Conservation (phyloP, 2,329 filamentous ascomycete species). For the Didymella arachidicola region DNA sequence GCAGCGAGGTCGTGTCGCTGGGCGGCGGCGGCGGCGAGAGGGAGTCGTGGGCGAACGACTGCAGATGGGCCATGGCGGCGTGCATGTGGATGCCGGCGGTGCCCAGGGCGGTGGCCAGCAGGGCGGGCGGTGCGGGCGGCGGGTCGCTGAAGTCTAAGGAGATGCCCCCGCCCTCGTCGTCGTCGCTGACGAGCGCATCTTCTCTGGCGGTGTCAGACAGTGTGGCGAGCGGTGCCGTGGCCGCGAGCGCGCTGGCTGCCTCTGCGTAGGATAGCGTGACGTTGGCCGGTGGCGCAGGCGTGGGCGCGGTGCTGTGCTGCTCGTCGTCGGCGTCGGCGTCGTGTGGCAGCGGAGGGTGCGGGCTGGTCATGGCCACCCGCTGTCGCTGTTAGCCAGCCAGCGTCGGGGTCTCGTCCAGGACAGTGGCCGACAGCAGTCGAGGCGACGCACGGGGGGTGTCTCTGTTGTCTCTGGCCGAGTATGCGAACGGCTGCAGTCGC, state of each 20-base stretch:
- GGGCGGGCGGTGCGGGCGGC: constrained; percentile 15
- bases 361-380: constrained; percentile 40
- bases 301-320: constrained; percentile 6
- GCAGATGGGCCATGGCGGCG: constrained; percentile 28
- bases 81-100: constrained; percentile 21
- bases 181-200: constrained; percentile 24
- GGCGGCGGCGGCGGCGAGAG: constrained; percentile 10
- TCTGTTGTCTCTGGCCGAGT: neutral
- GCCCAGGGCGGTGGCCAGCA: constrained; percentile 7
- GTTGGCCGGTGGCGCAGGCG: constrained; percentile 20
- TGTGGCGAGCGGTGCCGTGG: constrained; percentile 39
- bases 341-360: constrained; percentile 20
- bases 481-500: constrained; percentile 12
- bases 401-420: neutral
- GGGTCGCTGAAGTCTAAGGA: constrained; percentile 29
- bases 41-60: constrained; percentile 22
- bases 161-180: constrained; percentile 39
- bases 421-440: neutral
- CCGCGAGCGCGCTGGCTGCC: constrained; percentile 25
- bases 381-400: constrained; percentile 10
- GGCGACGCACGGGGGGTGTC: neutral
- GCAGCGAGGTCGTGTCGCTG: constrained; percentile 23
- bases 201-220: constrained; percentile 42
- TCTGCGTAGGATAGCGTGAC: constrained; percentile 15
- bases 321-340: constrained; percentile 6